Evolutionary conservation across 192 early-diverging fungal species (phyloP).

Genomic region (Entrophospora sp.): DNA sequence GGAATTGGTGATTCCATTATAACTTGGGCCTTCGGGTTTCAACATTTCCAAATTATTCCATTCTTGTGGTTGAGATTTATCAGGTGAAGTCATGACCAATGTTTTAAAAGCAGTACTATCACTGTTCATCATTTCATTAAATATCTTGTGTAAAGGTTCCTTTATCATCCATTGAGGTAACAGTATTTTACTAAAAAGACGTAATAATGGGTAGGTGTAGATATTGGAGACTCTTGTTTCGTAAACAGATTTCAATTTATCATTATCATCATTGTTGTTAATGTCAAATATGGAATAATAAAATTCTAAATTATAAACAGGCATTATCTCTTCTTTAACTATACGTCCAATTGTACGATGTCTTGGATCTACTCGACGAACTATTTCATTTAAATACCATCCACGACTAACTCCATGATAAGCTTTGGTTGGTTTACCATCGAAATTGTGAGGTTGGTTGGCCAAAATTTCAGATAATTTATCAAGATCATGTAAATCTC

Average conservation of each 20-base stretch:
- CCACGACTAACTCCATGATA: slow-evolving; percentile 61
- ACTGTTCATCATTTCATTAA: slow-evolving; percentile 22
- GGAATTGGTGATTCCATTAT: slow-evolving; percentile 48
- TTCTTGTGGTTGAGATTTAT: slow-evolving; percentile 26
- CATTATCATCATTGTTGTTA: too few species aligned
- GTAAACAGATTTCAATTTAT: slow-evolving; percentile 19
- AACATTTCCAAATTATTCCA: slow-evolving; percentile 32
- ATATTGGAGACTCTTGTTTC: slow-evolving; percentile 38
- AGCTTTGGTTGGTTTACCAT: slow-evolving; percentile 34
- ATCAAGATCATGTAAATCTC: slow-evolving; percentile 42
- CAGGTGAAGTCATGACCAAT: slow-evolving; percentile 20
- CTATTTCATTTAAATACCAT: slow-evolving; percentile 68
- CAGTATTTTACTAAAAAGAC: slow-evolving; percentile 40
- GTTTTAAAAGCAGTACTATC: slow-evolving; percentile 24
- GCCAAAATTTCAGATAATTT: slow-evolving; percentile 42
- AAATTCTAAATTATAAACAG: slow-evolving; percentile 44
- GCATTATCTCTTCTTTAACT: slow-evolving; percentile 47
- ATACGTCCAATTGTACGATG: slow-evolving; percentile 51
- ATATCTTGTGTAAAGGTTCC: slow-evolving; percentile 23
- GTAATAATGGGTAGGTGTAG: slow-evolving; percentile 34
- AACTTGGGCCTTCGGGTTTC: slow-evolving; percentile 37
- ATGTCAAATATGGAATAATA: slow-evolving; percentile 42
- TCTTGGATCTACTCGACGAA: slow-evolving; percentile 51
- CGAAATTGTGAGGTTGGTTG: slow-evolving; percentile 56
- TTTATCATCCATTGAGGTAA: slow-evolving; percentile 29